phyloP scores from a whole-genome alignment of 179 eudicot genomes.

The Camellia oleifera region DNA sequence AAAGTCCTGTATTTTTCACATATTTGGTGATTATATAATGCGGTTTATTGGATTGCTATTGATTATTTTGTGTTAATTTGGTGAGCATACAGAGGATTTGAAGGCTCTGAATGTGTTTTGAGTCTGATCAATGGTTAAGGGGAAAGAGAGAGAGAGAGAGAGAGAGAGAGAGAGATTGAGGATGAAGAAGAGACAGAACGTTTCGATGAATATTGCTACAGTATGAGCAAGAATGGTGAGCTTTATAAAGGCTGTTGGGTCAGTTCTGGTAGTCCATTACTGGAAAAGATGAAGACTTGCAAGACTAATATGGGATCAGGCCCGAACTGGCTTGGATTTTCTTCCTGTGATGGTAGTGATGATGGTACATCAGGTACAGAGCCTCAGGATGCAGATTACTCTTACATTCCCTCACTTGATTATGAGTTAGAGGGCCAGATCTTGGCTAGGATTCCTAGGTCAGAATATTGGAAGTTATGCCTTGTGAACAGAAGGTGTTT shows the following conservation, averaged over 20 bases:
- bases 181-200: constrained; percentile 16
- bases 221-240: background rate
- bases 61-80: constrained; percentile 15
- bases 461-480: constrained; percentile 51
- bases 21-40: constrained; percentile 8
- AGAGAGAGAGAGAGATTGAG: constrained; percentile 19
- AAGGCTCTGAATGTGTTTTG: background rate
- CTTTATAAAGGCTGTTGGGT: background rate
- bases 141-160: constrained; percentile 19
- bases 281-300: constrained; percentile 13
- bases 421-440: constrained; percentile 47
- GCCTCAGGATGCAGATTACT: constrained; percentile 89
- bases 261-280: constrained; percentile 5
- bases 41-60: constrained; percentile 2
- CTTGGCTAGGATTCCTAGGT: constrained; percentile 47
- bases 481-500: constrained; percentile 34
- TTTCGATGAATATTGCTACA: background rate
- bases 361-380: constrained; percentile 22
- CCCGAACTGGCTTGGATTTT: constrained; percentile 6
- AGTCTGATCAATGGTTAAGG: constrained; percentile 22
- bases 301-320: constrained; percentile 18
- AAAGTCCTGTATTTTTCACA: background rate
- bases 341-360: constrained; percentile 12
- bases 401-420: constrained; percentile 24
- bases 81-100: constrained; percentile 2